Conservation (phyloP, 2,329 filamentous ascomycete genomes). For the Neofusicoccum ribis region DNA sequence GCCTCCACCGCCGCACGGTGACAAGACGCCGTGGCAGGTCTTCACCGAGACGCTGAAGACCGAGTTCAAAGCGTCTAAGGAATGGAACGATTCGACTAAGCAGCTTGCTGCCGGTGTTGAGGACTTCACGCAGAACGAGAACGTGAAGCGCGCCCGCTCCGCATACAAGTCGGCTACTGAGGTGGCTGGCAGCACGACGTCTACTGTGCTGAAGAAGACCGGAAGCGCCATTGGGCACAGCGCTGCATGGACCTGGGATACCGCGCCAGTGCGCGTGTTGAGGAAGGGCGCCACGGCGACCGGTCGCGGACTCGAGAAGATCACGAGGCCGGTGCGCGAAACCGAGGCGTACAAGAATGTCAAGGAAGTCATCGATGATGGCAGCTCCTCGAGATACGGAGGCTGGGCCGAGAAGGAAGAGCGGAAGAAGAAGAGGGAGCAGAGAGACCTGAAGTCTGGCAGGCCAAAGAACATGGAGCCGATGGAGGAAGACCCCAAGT, state of each 20-base stretch:
- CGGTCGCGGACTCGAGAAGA: constrained; percentile 85
- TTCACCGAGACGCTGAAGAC: constrained; percentile 94
- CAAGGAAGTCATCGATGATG: constrained; percentile 95
- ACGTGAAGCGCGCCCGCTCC: constrained; percentile 78
- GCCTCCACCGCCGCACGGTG: constrained; percentile 92
- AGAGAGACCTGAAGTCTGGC: constrained; percentile 59
- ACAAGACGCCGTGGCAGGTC: constrained; percentile 98
- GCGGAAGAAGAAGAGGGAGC: constrained; percentile 74
- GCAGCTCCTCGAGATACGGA: constrained; percentile 91
- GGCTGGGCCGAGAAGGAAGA: constrained; percentile 98
- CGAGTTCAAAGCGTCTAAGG: constrained; percentile 95
- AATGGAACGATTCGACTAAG: constrained; percentile 99
- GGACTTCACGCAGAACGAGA: constrained; percentile 90
- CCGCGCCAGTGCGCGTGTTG: constrained; percentile 85
- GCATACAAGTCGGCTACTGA: constrained; percentile 86
- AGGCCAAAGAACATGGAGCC: constrained; percentile 36
- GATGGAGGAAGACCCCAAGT: constrained; percentile 55
- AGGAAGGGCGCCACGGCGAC: constrained; percentile 83
- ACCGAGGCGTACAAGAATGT: constrained; percentile 93
- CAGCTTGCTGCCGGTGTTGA: constrained; percentile 85
- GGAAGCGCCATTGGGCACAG: constrained; percentile 85
- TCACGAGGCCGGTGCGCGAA: constrained; percentile 89
- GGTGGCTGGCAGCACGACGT: constrained; percentile 75
- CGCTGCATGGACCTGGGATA: constrained; percentile 97
- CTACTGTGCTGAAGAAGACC: constrained; percentile 79